A percentile compares a stretch with the other conserved stretches of the same genome.
Evolutionary conservation across 2,329 filamentous ascomycete species (phyloP).

Genomic region (Clarireedia paspali): DNA sequence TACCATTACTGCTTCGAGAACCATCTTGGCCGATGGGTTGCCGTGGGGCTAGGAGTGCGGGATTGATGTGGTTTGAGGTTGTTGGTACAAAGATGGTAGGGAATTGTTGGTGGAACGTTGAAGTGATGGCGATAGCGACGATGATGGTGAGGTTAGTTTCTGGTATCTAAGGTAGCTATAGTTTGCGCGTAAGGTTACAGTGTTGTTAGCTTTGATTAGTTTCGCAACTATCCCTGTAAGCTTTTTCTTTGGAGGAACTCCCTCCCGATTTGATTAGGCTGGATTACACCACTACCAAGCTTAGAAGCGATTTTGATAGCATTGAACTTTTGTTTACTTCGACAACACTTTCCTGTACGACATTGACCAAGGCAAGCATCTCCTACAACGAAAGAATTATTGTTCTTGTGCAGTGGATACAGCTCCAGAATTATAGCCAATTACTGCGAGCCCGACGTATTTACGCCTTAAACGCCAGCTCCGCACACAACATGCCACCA

Average conservation of each 20-base stretch:
- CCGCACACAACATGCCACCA: conserved; percentile 36
- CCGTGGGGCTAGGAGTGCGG: conserved; percentile 1
- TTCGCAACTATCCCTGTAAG: conserved; percentile 1
- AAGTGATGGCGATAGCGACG: neutral
- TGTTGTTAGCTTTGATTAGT: conserved; percentile 1
- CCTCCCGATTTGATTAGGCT: neutral
- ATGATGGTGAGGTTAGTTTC: conserved; percentile 1
- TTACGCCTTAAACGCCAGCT: neutral
- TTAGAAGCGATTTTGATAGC: neutral
- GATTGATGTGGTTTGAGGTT: neutral
- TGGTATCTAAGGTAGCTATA: conserved; percentile 10
- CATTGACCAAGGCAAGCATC: too few species aligned
- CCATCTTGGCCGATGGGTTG: conserved; percentile 59
- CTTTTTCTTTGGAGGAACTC: neutral
- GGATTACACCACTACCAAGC: neutral
- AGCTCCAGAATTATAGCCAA: too few species aligned
- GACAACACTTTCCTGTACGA: too few species aligned
- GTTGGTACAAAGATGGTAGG: neutral
- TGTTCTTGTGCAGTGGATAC: too few species aligned
- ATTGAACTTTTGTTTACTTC: too few species aligned
- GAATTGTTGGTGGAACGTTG: neutral
- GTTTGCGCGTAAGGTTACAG: conserved; percentile 10
- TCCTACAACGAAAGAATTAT: too few species aligned
- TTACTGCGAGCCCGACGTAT: too few species aligned
- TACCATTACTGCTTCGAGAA: conserved; percentile 98